These are phyloP conservation scores for Sclerotinia nivalis DNA, from an alignment of 2,329 filamentous ascomycete genomes.

Conservation along the genomic window DNA sequence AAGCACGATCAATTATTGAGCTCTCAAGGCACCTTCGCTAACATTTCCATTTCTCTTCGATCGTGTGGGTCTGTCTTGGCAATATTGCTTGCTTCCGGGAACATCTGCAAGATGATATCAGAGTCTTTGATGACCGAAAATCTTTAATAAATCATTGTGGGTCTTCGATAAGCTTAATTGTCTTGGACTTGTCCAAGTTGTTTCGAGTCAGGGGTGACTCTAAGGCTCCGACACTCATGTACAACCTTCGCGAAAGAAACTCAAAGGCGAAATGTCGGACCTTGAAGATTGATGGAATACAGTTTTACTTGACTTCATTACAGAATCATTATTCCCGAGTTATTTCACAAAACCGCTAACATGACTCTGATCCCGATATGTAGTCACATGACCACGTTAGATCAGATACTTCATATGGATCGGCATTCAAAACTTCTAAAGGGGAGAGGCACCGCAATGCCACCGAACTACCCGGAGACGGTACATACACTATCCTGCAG, in stretches of 20 bases:
- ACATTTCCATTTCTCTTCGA: neutral
- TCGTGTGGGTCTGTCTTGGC: conserved; percentile 8
- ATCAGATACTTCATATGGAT: conserved; percentile 9
- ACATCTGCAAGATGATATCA: conserved; percentile 25
- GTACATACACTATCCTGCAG: conserved; percentile 10
- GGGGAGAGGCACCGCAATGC: conserved; percentile 18
- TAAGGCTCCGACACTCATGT: neutral
- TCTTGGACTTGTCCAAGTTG: neutral
- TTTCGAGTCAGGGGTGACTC: conserved; percentile 4
- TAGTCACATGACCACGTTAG: conserved; percentile 16
- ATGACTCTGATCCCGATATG: neutral
- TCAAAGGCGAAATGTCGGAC: neutral
- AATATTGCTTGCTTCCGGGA: conserved; percentile 8
- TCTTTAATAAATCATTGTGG: conserved; percentile 14
- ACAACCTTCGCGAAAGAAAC: neutral
- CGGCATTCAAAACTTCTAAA: neutral
- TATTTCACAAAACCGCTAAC: neutral
- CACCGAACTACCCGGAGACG: conserved; percentile 16
- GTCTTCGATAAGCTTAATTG: conserved; percentile 22
- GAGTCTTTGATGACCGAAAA: conserved; percentile 10
- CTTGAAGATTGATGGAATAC: neutral
- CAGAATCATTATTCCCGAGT: neutral
- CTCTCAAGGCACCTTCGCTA: neutral
- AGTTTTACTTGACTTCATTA: neutral
- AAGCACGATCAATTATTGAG: neutral